A percentile compares a stretch with the other conserved stretches of the same genome.
Evolutionary conservation across 495 filamentous ascomycete species (phyloP).

Genomic region (Aspergillus sclerotioniger): DNA sequence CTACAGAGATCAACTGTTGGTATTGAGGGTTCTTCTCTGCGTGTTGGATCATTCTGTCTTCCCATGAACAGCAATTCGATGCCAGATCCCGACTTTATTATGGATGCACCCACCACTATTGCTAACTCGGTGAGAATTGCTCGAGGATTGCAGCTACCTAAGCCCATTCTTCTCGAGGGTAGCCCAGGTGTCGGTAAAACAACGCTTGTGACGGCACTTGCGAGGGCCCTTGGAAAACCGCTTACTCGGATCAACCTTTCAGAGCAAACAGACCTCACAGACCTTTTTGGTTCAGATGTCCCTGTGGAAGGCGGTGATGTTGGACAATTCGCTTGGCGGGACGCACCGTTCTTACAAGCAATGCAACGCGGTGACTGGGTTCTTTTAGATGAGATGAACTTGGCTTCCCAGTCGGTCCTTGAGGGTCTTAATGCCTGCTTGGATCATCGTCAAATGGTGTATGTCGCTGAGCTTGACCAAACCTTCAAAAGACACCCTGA

Average conservation of each 20-base stretch:
- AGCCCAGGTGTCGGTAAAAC: conserved; percentile 98
- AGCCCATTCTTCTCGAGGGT: conserved; percentile 91
- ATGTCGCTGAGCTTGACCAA: conserved; percentile 90
- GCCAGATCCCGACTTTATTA: conserved; percentile 64
- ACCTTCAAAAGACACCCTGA: conserved; percentile 85
- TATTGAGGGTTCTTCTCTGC: conserved; percentile 48
- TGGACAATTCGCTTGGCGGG: conserved; percentile 90
- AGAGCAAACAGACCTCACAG: conserved; percentile 95
- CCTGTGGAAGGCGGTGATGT: conserved; percentile 85
- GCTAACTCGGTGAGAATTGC: conserved; percentile 86
- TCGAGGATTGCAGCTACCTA: conserved; percentile 82
- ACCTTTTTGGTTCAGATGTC: conserved; percentile 95
- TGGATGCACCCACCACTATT: conserved; percentile 85
- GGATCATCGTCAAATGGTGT: conserved; percentile 95
- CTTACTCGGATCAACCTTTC: conserved; percentile 94
- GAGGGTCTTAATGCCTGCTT: conserved; percentile 97
- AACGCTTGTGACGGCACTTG: conserved; percentile 81
- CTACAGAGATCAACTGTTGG: conserved; percentile 47
- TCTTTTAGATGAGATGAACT: conserved; percentile 96
- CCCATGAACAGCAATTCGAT: conserved; percentile 44
- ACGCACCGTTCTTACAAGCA: conserved; percentile 90
- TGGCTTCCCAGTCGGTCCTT: conserved; percentile 94
- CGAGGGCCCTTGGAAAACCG: conserved; percentile 70
- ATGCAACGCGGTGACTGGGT: conserved; percentile 98
- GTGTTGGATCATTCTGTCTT: conserved; percentile 73